A percentile compares a stretch with the other conserved stretches of the same genome.
Conservation (phyloP, 2,329 filamentous ascomycete species). For the Ophiostoma himal-ulmi region DNA sequence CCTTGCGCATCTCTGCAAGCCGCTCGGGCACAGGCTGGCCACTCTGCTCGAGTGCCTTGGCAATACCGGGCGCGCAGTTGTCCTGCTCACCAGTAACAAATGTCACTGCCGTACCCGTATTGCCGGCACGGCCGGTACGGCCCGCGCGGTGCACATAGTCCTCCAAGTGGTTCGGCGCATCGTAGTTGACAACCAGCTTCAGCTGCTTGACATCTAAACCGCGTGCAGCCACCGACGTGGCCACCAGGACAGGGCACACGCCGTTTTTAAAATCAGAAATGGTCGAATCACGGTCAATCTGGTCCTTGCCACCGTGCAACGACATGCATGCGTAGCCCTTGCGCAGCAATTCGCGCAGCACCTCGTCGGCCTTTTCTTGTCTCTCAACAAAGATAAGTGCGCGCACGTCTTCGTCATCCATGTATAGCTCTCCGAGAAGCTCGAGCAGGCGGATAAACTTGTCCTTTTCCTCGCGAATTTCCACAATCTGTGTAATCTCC, state of each 20-base stretch:
- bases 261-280: conserved; percentile 93
- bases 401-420: conserved; percentile 81
- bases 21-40: conserved; percentile 73
- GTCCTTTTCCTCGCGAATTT: conserved; percentile 71
- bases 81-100: conserved; percentile 91
- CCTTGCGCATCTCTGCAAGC: conserved; percentile 59
- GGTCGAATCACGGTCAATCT: conserved; percentile 85
- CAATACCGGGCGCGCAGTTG: conserved; percentile 80
- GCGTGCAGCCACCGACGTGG: conserved; percentile 90
- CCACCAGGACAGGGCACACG: conserved; percentile 81
- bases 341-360: conserved; percentile 69
- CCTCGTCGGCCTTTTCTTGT: conserved; percentile 80
- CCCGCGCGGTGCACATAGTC: conserved; percentile 95
- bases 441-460: conserved; percentile 84
- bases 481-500: conserved; percentile 90
- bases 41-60: conserved; percentile 88
- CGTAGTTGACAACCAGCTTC: conserved; percentile 93
- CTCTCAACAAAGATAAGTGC: conserved; percentile 87
- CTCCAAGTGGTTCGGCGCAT: conserved; percentile 88
- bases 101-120: conserved; percentile 89
- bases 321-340: conserved; percentile 90
- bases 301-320: conserved; percentile 89
- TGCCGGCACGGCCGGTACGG: conserved; percentile 88
- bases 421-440: conserved; percentile 79
- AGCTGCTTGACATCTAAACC: conserved; percentile 94